phyloP scores from a whole-genome alignment of 208 protist genomes.

The Leishmania tropica region DNA sequence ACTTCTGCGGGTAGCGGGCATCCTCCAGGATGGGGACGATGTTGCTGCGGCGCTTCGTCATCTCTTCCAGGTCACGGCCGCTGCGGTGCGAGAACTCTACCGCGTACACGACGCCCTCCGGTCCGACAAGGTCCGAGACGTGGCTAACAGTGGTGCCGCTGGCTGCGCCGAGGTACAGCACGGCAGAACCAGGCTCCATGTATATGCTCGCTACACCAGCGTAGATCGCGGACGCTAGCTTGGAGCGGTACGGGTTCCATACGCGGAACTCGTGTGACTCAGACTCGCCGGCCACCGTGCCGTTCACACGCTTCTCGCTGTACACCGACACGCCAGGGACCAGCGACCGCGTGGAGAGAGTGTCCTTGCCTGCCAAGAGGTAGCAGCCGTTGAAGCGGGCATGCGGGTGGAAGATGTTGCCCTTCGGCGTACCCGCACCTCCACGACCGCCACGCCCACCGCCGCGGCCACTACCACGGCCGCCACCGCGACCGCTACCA shows the following conservation, averaged over 20 bases:
- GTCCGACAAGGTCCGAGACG: constrained; percentile 99
- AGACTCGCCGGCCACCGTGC: constrained; percentile 65
- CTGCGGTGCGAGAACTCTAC: constrained; percentile 99
- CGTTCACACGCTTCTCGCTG: constrained; percentile 99
- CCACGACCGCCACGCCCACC: constrained; percentile 58
- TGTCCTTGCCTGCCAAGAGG: constrained; percentile 98
- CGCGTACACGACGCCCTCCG: constrained; percentile 99
- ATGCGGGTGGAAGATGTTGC: constrained; percentile 97
- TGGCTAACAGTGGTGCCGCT: constrained; percentile 99
- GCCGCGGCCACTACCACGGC: constrained; percentile 59
- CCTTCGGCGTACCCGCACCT: constrained; percentile 57
- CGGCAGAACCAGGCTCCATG: constrained; percentile 98
- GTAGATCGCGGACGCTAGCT: constrained; percentile 99
- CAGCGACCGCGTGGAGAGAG: constrained; percentile 97
- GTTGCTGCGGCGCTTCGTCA: constrained; percentile 99
- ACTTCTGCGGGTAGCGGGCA: constrained; percentile 99
- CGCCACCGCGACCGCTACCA: constrained; percentile 51
- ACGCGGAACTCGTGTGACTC: constrained; percentile 99
- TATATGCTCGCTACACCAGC: constrained; percentile 98
- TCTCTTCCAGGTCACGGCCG: constrained; percentile 99
- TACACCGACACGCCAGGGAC: constrained; percentile 99
- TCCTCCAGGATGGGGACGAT: constrained; percentile 99
- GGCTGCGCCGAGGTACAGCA: constrained; percentile 99
- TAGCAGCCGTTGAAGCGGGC: constrained; percentile 97
- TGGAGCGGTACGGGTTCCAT: constrained; percentile 99